These are phyloP conservation scores for Zygosaccharomyces pseudobailii DNA, from an alignment of 1,139 yeast species.

Conservation along the genomic window DNA sequence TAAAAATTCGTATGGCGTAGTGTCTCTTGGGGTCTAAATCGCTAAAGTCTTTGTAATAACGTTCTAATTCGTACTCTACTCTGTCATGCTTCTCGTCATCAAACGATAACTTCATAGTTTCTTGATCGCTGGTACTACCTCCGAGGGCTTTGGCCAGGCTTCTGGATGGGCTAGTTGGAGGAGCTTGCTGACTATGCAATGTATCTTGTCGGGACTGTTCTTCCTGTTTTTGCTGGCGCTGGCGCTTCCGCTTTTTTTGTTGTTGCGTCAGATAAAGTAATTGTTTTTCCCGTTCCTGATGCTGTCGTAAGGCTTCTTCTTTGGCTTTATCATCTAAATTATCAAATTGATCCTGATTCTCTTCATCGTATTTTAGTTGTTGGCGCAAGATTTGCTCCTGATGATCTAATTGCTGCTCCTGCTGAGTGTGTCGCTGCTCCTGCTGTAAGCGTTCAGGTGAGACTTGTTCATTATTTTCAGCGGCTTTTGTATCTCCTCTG, in stretches of 20 bases:
- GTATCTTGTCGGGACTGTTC: not conserved
- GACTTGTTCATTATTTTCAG: not conserved
- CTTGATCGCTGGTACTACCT: constrained; percentile 1
- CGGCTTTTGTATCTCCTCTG: not conserved
- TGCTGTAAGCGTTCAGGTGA: not conserved
- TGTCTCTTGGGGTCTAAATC: constrained; percentile 29
- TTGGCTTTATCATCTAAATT: not conserved
- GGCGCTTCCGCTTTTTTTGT: not conserved
- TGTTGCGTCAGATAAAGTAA: not conserved
- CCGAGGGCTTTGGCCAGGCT: not conserved
- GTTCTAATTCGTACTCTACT: constrained; percentile 33
- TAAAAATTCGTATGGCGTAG: constrained; percentile 57
- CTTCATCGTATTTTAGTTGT: not conserved
- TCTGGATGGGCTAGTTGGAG: not conserved
- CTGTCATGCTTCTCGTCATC: constrained; percentile 36
- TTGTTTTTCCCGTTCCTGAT: not conserved
- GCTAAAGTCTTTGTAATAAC: constrained; percentile 33
- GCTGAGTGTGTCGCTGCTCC: not conserved
- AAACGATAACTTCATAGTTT: constrained; percentile 8
- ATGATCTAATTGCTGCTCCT: not conserved
- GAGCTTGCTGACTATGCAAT: not conserved
- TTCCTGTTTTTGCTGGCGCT: constrained; percentile 4
- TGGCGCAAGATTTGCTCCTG: not conserved
- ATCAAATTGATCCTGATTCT: not conserved
- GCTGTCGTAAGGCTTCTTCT: not conserved